Evolutionary conservation across 139 green algal genomes (phyloP).

Genomic region (Nannochloris sp.): DNA sequence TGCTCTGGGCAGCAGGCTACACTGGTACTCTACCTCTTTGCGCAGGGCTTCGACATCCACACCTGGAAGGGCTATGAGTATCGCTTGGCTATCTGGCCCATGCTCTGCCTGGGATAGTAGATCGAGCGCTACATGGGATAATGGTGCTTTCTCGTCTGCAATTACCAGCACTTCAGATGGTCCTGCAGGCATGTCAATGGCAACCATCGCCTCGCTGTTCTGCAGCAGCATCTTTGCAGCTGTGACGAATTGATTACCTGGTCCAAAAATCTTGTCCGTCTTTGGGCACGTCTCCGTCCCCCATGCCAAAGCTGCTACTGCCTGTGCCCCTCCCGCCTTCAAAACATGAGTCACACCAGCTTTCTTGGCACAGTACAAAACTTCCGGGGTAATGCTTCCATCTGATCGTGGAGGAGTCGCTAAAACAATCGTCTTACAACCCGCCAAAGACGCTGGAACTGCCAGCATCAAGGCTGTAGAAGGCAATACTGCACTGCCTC

Average conservation of each 20-base stretch:
- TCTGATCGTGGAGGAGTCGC: slow-evolving; percentile 85
- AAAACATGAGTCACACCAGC: slow-evolving; percentile 93
- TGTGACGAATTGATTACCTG: slow-evolving; percentile 88
- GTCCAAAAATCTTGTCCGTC: slow-evolving; percentile 85
- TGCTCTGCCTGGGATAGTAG: slow-evolving; percentile 97
- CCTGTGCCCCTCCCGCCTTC: slow-evolving; percentile 87
- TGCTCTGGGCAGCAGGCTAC: slow-evolving; percentile 69
- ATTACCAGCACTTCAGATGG: slow-evolving; percentile 88
- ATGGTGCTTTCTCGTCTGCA: slow-evolving; percentile 69
- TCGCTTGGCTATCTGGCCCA: slow-evolving; percentile 82
- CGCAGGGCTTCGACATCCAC: slow-evolving; percentile 72
- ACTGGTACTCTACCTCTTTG: slow-evolving; percentile 71
- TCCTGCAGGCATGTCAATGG: slow-evolving; percentile 96
- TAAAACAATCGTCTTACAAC: slow-evolving; percentile 88
- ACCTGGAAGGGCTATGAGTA: slow-evolving; percentile 84
- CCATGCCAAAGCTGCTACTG: slow-evolving; percentile 93
- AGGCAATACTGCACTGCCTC: slow-evolving; percentile 92
- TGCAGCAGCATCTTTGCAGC: slow-evolving; percentile 89
- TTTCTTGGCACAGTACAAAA: slow-evolving; percentile 93
- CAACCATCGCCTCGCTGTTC: slow-evolving; percentile 89
- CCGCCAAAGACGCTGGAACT: slow-evolving; percentile 78
- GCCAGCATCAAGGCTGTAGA: slow-evolving; percentile 92
- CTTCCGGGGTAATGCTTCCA: slow-evolving; percentile 62
- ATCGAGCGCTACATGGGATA: slow-evolving; percentile 82
- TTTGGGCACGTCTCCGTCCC: slow-evolving; percentile 89